phyloP scores from a whole-genome alignment of 192 early-diverging fungal genomes.

The Coemansia aciculifera region DNA sequence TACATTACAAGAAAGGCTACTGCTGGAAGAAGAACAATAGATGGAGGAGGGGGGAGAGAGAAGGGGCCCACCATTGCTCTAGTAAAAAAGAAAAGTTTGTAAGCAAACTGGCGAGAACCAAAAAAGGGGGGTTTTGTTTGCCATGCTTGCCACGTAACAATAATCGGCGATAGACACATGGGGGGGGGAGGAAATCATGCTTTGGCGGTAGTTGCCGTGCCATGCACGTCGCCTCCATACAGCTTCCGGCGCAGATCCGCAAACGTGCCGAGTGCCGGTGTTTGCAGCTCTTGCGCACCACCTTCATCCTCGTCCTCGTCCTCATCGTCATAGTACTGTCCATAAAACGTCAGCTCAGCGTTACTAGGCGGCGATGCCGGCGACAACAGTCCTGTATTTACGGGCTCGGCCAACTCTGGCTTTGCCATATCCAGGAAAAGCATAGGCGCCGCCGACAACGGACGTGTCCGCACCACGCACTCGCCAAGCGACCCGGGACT shows the following conservation, averaged over 20 bases:
- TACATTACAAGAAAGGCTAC: neutral
- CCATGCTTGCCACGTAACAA: neutral
- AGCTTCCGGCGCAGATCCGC: slow-evolving; percentile 51
- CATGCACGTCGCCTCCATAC: slow-evolving; percentile 39
- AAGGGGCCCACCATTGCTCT: neutral
- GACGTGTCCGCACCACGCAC: slow-evolving; percentile 26
- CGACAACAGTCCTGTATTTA: slow-evolving; percentile 26
- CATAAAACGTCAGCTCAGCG: slow-evolving; percentile 7
- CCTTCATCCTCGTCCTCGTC: slow-evolving; percentile 13
- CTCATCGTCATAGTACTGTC: slow-evolving; percentile 2
- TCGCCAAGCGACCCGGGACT: neutral
- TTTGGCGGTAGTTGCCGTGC: slow-evolving; percentile 13
- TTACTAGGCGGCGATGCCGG: slow-evolving; percentile 16
- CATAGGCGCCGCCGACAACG: slow-evolving; percentile 44
- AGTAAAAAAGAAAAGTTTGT: neutral
- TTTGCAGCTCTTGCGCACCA: slow-evolving; percentile 7
- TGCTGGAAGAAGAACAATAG: neutral
- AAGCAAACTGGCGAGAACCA: neutral
- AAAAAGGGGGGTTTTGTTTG: neutral
- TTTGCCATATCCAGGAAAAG: slow-evolving; percentile 18
- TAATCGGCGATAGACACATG: neutral
- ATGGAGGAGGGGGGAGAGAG: neutral
- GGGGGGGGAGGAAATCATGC: neutral
- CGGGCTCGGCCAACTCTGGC: neutral
- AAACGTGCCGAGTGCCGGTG: slow-evolving; percentile 38